Evolutionary conservation across 495 filamentous ascomycete genomes (phyloP), one percentile per base, ranked within the genome.

Genomic region (Annulohypoxylon nitens): DNA sequence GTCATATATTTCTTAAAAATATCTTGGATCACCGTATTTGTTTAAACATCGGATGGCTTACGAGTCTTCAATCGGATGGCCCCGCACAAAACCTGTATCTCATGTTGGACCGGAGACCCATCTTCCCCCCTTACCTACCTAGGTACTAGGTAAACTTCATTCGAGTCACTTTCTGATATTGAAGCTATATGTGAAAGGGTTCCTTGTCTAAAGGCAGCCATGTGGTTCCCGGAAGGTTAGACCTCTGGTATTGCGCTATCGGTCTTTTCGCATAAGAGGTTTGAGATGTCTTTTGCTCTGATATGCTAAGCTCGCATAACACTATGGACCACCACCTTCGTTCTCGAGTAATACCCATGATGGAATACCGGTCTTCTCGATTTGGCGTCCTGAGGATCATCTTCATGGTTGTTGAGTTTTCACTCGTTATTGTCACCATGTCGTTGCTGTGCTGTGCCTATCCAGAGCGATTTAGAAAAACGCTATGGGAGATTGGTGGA

Each of bases 401-500:
- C 9, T 37, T 48, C 4, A 37, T 54, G 2, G 14, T 14, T 3
- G 12, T 63, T 11, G 67, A 69, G 36, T 39, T 62, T 45, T 37
- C 10, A 3, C 47, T 69, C 9, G 67, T 58, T 16, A 20, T 62
- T 48, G 26, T 47, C 14, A 69, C 67, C 1, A 62, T 69, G 58
- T 69, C 58, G 16, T 37, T 69, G 23, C 50, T 69, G 9, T 69
- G 67, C 36, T 62, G 58, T 25, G 67, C 70, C 12, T 76, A 76
- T 20, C 71, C 75, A 8, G 63, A 68, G 45, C n/a, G 33, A 10
- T 61, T 63, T 11, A 45, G 75, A 18, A 72, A 53, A 48, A 64
- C 55, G n/a, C 54, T 79, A n/a, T 77, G 75, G 77, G 41, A 60
- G 34, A 69, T 68, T 7, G 75, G 77, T 7, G 77, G 75, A 2